Evolutionary conservation across 768 basidiomycete species (phyloP).

Genomic region (Leccinum subgranulosum): DNA sequence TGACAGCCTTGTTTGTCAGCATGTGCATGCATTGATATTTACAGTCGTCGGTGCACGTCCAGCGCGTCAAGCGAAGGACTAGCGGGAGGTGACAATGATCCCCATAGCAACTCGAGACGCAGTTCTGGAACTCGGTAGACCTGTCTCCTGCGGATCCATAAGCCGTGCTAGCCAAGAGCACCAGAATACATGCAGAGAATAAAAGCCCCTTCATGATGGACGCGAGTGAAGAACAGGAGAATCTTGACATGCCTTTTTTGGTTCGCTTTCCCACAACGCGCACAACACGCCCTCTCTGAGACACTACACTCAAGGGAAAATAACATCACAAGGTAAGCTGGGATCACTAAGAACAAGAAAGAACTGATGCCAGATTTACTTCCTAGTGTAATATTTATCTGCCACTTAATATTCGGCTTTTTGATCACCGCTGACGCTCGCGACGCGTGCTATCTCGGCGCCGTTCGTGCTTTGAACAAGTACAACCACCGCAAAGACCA

Average conservation of each 20-base stretch:
- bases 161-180: slow-evolving; percentile 3
- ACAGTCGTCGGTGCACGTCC: slow-evolving; percentile 88
- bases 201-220: slow-evolving; percentile 10
- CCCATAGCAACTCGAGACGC: slow-evolving; percentile 34
- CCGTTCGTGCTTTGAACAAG: not conserved
- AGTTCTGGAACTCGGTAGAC: slow-evolving; percentile 34
- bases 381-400: not conserved
- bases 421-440: not conserved
- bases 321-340: not conserved
- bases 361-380: not conserved
- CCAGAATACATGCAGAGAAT: slow-evolving; percentile 13
- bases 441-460: not conserved
- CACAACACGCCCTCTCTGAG: not conserved
- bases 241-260: not conserved
- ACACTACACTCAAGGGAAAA: not conserved
- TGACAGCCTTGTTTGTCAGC: slow-evolving; percentile 58
- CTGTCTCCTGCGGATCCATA: slow-evolving; percentile 34
- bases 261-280: not conserved
- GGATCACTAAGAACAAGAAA: not conserved
- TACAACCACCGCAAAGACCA: not conserved
- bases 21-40: slow-evolving; percentile 86
- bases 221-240: not conserved
- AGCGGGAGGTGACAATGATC: slow-evolving; percentile 36
- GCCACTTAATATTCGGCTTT: not conserved
- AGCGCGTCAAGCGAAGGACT: slow-evolving; percentile 67